These are phyloP conservation scores for Aspergillus novoparasiticus DNA, from an alignment of 2,329 filamentous ascomycete genomes.

Conservation along the genomic window DNA sequence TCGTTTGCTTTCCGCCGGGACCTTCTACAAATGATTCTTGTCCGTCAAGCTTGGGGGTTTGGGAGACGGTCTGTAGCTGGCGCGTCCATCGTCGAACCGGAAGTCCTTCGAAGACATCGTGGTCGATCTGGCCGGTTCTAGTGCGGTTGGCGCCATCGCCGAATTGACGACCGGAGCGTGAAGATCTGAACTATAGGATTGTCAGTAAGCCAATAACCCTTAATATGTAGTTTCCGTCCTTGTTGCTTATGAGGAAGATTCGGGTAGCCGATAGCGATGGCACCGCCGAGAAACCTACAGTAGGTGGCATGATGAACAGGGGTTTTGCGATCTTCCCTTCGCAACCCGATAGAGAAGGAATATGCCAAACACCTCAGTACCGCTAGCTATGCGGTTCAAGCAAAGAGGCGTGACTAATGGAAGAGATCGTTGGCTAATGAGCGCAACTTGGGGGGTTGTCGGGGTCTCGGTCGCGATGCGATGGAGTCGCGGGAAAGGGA, in stretches of 20 bases:
- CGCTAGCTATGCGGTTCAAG: neutral
- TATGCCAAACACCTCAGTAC: neutral
- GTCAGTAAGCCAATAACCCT: conserved; percentile 18
- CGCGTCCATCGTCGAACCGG: conserved; percentile 90
- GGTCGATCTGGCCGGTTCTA: conserved; percentile 57
- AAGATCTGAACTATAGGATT: conserved; percentile 54
- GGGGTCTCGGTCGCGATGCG: conserved; percentile 14
- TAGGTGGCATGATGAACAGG: conserved; percentile 36
- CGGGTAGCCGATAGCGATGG: neutral
- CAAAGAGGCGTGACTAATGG: neutral
- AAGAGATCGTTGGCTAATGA: neutral
- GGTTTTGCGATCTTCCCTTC: conserved; percentile 11
- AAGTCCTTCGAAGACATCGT: conserved; percentile 71
- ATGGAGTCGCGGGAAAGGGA: conserved; percentile 11
- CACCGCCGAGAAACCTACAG: conserved; percentile 30
- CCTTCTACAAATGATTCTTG: conserved; percentile 36
- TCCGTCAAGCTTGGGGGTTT: conserved; percentile 66
- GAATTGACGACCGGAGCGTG: conserved; percentile 60
- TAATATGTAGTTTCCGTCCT: neutral
- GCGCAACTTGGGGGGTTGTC: conserved; percentile 6
- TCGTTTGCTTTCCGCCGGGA: conserved; percentile 33
- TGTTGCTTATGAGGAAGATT: neutral
- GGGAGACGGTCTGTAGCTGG: conserved; percentile 68
- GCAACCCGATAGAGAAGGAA: conserved; percentile 9
- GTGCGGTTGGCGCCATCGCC: conserved; percentile 47